These are phyloP conservation scores for Melampsora larici-populina DNA, from an alignment of 1,284 basidiomycete species.

Conservation along the genomic window DNA sequence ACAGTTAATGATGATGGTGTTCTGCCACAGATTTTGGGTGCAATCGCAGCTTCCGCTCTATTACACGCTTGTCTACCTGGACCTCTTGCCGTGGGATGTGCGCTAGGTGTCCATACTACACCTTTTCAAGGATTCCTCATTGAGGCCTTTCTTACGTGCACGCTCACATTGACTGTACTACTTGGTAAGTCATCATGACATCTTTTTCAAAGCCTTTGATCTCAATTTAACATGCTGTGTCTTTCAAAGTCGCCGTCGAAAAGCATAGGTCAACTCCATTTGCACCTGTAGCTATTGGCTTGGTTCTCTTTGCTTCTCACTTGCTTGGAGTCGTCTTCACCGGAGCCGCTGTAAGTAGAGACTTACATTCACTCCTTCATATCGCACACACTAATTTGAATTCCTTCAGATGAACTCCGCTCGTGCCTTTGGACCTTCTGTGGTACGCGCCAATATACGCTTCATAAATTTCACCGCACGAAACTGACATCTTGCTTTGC, in stretches of 20 bases:
- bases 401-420: constrained; percentile 32
- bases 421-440: constrained; percentile 46
- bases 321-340: constrained; percentile 45
- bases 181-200: not conserved
- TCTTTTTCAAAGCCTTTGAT: not conserved
- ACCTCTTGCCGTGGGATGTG: constrained; percentile 59
- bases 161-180: constrained; percentile 27
- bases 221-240: not conserved
- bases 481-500: no score
- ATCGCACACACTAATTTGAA: not conserved
- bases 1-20: not conserved
- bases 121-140: constrained; percentile 27
- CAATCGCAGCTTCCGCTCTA: constrained; percentile 60
- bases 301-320: constrained; percentile 46
- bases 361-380: not conserved
- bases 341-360: constrained; percentile 45
- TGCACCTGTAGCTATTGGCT: constrained; percentile 45
- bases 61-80: constrained; percentile 64
- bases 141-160: constrained; percentile 28
- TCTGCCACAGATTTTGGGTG: constrained; percentile 41
- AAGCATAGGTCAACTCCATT: constrained; percentile 45
- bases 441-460: constrained; percentile 25
- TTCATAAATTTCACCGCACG: not conserved
- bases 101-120: constrained; percentile 21
- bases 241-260: constrained; percentile 45